Evolutionary conservation across 805 yeast genomes (phyloP).

Genomic region (Hemisphaericaspora nanyangensis): DNA sequence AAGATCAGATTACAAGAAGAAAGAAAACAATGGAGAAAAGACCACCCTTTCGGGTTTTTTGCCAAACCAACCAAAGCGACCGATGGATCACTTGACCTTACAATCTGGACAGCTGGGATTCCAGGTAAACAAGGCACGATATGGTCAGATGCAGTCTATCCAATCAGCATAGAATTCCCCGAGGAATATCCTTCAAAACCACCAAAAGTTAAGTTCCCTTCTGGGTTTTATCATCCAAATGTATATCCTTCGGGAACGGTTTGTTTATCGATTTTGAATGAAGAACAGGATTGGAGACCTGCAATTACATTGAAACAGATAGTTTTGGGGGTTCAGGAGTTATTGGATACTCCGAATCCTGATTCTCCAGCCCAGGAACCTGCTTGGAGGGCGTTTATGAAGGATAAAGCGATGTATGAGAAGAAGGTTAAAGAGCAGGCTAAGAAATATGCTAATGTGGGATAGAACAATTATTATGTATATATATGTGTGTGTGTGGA

Average conservation of each 20-base stretch:
- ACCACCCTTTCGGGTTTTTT: slow-evolving; percentile 95
- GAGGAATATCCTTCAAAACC: slow-evolving; percentile 96
- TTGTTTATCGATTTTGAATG: slow-evolving; percentile 88
- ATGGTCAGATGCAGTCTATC: slow-evolving; percentile 91
- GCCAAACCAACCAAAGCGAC: slow-evolving; percentile 82
- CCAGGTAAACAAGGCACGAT: slow-evolving; percentile 87
- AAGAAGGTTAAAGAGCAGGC: slow-evolving; percentile 81
- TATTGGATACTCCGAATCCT: slow-evolving; percentile 86
- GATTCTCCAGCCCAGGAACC: slow-evolving; percentile 97
- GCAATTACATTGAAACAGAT: slow-evolving; percentile 90
- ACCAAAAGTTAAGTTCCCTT: slow-evolving; percentile 87
- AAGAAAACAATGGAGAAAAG: slow-evolving; percentile 96
- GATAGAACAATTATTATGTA: no score
- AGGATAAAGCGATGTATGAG: slow-evolving; percentile 66
- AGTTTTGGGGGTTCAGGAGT: slow-evolving; percentile 86
- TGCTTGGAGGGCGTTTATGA: slow-evolving; percentile 83
- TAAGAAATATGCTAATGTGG: slow-evolving; percentile 48
- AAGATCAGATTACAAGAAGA: slow-evolving; percentile 88
- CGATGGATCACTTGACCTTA: slow-evolving; percentile 83
- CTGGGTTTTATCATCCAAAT: slow-evolving; percentile 93
- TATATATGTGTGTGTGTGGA: neutral
- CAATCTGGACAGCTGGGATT: slow-evolving; percentile 90
- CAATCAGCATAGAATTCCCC: slow-evolving; percentile 77
- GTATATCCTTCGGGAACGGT: slow-evolving; percentile 97
- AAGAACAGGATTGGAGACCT: slow-evolving; percentile 97